Base-by-base conservation (phyloP, 1,284 basidiomycete species). In the Pseudozyma hubeiensis region DNA sequence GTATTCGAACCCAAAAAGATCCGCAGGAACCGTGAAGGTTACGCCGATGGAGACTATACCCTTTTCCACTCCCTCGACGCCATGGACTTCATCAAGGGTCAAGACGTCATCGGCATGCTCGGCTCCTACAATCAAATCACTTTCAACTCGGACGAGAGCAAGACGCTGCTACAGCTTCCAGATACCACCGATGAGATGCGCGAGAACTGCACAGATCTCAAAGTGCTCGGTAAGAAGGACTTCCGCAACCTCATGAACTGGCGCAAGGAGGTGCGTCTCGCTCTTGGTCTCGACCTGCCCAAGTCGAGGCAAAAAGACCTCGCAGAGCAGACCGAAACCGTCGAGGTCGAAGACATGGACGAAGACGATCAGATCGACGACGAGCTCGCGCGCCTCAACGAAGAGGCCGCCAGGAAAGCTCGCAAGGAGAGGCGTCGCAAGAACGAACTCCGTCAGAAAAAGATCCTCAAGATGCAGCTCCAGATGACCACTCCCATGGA, bases 1-100 rank as follows among this genome's bases (percentile, higher is more conserved):
- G 94, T 99, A 46, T 97, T 99, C 84, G 92, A 94, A 77, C 97
- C 97, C 1, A 95, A 97, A 86, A 99, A 98, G 88, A 95, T 94
- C 85, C 89, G 94, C 40, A 89, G 94, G 65, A 90, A 93, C 70
- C 90, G 97, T 82, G 93, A 96, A 56, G 97, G 97, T 79, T 99
- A 99, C 83, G 93, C 91, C 34, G 97, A 99, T 29, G 95, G 94
- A 46, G 92, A 97, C 84, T 93, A 94, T 85, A 97, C 90, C 2
- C 88, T 98, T 37, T 95, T 93, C 88, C 93, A 92, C 83, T 88
- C 90, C 59, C 86, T 90, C 24, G 84, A 89, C 16, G 93, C 91
- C 2, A 87, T 88, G 13, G 90, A 93, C 46, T 98, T 96, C 81
- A 86, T 98, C 66, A 87, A 88, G 39, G 80, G 83, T 30, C 62